Evolutionary conservation across 2,329 filamentous ascomycete species (phyloP), one percentile per base, ranked within the genome.

Genomic region (Calonectria pteridis): DNA sequence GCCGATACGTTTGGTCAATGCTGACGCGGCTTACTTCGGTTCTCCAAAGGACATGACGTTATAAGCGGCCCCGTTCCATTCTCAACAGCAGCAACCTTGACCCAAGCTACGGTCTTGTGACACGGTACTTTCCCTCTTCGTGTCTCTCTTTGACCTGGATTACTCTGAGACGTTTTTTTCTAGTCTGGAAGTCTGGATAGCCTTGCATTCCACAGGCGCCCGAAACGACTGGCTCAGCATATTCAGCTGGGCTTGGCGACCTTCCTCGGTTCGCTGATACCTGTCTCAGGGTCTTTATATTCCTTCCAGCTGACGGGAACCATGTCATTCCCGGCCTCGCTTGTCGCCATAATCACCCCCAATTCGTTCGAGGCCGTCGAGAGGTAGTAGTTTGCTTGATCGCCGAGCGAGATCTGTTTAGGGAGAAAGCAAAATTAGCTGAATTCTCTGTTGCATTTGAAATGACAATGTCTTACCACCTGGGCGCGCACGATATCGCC

Each of bases 361-460:
- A 98, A 88, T 83, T 98, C 94, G 84, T 99, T 98, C 78, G 92
- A 92, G 33, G 95, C 95, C 1, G 97, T 99, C 31, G 93, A 94
- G n/a, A 98, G 89, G 84, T 98, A 99, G 84, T 98, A 99, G 81
- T 95, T 98, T 65, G 94, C 92, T 86, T 98, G 96, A 83, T 99
- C 97, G 46, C 97, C 97, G 18, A 98, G 86, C 10, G 94, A 97
- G 72, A 98, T 97, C 92, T 94, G 64, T 18, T 37, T 71, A 46
- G n/a, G 40, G 40, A 10, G 40, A 16, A 23, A 75, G 71, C 43
- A 53, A 28, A 20, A 51, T 72, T 63, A 74, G 75, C 50, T 64
- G 49, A 29, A 23, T 14, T 3, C 43, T 18, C 29, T 16, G 29
- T n/a, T 53, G 16, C 18, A 28, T 28, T 51, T n/a, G 35, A 14